These are phyloP conservation scores for Myriosclerotinia scirpicola DNA, from an alignment of 2,329 filamentous ascomycete species.

Conservation along the genomic window DNA sequence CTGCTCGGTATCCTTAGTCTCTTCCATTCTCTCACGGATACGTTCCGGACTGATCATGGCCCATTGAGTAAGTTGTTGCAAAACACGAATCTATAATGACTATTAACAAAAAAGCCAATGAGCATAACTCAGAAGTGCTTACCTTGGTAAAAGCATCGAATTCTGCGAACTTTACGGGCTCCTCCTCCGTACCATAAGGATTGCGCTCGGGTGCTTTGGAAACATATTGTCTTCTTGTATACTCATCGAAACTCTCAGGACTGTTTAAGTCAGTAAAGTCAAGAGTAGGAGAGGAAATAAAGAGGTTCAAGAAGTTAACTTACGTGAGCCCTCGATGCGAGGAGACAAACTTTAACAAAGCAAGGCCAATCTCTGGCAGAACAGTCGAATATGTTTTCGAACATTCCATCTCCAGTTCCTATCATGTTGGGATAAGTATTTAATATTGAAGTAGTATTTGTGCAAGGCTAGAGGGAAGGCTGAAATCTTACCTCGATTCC, in stretches of 20 bases:
- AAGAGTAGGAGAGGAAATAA: constrained; percentile 4
- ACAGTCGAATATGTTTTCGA: constrained; percentile 74
- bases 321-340: constrained; percentile 92
- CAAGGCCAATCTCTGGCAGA: constrained; percentile 78
- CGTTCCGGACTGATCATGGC: constrained; percentile 84
- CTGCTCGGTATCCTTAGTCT: constrained; percentile 78
- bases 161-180: constrained; percentile 70
- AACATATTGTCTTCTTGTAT: constrained; percentile 83
- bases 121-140: constrained; percentile 45
- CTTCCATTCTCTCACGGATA: constrained; percentile 81
- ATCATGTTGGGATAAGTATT: constrained; percentile 29
- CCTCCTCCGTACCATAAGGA: constrained; percentile 79
- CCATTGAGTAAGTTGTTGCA: constrained; percentile 90
- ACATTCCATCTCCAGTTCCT: constrained; percentile 90
- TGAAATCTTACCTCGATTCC: constrained; percentile 75
- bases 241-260: constrained; percentile 86
- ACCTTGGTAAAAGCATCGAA: constrained; percentile 84
- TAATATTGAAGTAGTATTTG: not conserved
- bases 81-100: constrained; percentile 60
- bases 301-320: constrained; percentile 42
- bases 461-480: constrained; percentile 20
- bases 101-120: constrained; percentile 37
- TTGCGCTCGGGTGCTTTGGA: constrained; percentile 78
- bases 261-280: constrained; percentile 49
- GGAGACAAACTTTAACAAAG: constrained; percentile 87